A percentile compares a stretch with the other conserved stretches of the same genome.
Evolutionary conservation across 768 basidiomycete species (phyloP).

Genomic region (Boletus tomentosulus): DNA sequence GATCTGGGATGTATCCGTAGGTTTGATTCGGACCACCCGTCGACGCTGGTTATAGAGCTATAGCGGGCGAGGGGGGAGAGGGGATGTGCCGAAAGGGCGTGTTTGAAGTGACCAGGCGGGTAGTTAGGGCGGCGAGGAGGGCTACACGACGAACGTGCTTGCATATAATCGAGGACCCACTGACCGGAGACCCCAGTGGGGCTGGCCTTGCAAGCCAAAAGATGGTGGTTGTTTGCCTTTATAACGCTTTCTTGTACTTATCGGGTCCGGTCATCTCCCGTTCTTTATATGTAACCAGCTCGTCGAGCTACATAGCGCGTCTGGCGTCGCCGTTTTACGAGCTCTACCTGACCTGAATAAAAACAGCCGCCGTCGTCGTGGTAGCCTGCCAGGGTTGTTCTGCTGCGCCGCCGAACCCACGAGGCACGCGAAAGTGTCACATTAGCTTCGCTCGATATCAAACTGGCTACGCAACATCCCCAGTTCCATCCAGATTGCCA

Average conservation of each 20-base stretch:
- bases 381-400: conserved; percentile 1
- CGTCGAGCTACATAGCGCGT: background rate
- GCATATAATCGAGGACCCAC: conserved; percentile 23
- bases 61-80: conserved; percentile 25
- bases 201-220: no score
- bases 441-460: background rate
- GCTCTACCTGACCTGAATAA: background rate
- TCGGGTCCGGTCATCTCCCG: conserved; percentile 17
- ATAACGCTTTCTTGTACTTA: conserved; percentile 30
- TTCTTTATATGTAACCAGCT: no score
- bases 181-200: no score
- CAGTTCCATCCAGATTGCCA: background rate
- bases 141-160: conserved; percentile 33
- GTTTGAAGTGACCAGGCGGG: conserved; percentile 9
- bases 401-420: conserved; percentile 6
- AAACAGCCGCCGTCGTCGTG: background rate
- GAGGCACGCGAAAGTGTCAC: conserved; percentile 7
- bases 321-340: no score
- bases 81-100: background rate
- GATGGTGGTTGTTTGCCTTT: conserved; percentile 20
- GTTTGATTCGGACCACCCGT: conserved; percentile 9
- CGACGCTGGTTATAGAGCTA: background rate
- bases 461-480: no score
- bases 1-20: conserved; percentile 14
- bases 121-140: conserved; percentile 15